These are phyloP conservation scores for Paxillus involutus DNA, from an alignment of 768 basidiomycete species.

Conservation along the genomic window DNA sequence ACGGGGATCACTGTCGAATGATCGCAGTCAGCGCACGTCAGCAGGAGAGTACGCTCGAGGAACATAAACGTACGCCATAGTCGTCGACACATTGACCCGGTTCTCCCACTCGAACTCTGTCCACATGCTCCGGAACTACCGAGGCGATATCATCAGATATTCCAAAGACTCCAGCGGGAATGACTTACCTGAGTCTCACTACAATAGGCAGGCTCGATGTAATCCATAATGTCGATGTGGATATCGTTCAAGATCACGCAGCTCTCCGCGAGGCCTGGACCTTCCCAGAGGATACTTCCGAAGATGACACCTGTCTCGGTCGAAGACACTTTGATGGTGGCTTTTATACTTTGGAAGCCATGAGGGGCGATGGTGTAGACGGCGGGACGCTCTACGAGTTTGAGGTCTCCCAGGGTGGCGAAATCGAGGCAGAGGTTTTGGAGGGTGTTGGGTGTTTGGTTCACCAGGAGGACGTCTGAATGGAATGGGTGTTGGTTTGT, in stretches of 20 bases:
- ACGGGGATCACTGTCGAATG: slow-evolving; percentile 72
- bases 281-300: slow-evolving; percentile 96
- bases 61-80: slow-evolving; percentile 63
- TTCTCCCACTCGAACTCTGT: slow-evolving; percentile 99
- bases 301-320: slow-evolving; percentile 99
- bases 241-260: slow-evolving; percentile 96
- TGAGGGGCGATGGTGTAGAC: slow-evolving; percentile 94
- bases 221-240: slow-evolving; percentile 86
- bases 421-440: slow-evolving; percentile 98
- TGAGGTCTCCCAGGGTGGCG: slow-evolving; percentile 94
- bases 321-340: slow-evolving; percentile 96
- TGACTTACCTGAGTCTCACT: slow-evolving; percentile 81
- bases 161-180: background rate
- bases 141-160: no score
- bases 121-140: slow-evolving; percentile 96
- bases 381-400: slow-evolving; percentile 93
- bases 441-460: slow-evolving; percentile 90
- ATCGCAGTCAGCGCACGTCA: background rate
- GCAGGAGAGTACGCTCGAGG: background rate
- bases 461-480: slow-evolving; percentile 91
- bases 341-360: slow-evolving; percentile 98
- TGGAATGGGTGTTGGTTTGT: background rate
- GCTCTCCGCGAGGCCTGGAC: slow-evolving; percentile 80
- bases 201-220: slow-evolving; percentile 71
- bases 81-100: slow-evolving; percentile 88